These are phyloP conservation scores for Pascua guehoae DNA, from an alignment of 1,284 basidiomycete species.

Conservation along the genomic window DNA sequence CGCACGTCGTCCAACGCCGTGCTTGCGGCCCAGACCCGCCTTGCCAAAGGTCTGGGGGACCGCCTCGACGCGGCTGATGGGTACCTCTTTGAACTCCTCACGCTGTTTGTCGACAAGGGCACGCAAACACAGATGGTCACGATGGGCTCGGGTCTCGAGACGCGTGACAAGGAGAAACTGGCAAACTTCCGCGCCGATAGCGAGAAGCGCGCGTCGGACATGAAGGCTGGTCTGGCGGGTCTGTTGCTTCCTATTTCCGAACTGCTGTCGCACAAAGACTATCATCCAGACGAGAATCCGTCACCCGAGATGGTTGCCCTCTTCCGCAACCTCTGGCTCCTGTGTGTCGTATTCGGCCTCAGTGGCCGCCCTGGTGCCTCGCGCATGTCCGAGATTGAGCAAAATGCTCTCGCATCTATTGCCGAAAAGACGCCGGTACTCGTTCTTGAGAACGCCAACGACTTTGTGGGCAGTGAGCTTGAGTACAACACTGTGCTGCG, in stretches of 20 bases:
- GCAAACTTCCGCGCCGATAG: conserved; percentile 25
- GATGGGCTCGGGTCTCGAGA: conserved; percentile 27
- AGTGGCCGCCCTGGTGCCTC: conserved; percentile 63
- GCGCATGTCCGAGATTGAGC: conserved; percentile 52
- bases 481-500: conserved; percentile 91
- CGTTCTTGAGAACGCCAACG: conserved; percentile 75
- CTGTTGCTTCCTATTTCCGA: conserved; percentile 86
- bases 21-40: conserved; percentile 78
- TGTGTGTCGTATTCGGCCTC: conserved; percentile 64
- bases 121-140: conserved; percentile 80
- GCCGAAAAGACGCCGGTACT: conserved; percentile 83
- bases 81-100: conserved; percentile 80
- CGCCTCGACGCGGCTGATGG: conserved; percentile 70
- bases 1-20: conserved; percentile 83
- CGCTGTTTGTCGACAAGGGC: conserved; percentile 85
- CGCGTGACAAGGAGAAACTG: conserved; percentile 14
- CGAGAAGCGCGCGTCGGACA: conserved; percentile 52
- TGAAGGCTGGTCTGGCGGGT: conserved; percentile 78
- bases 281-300: conserved; percentile 61
- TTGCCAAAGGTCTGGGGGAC: conserved; percentile 68
- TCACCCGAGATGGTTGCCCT: conserved; percentile 67
- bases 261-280: conserved; percentile 71
- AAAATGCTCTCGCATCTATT: conserved; percentile 73
- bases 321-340: conserved; percentile 93
- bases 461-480: conserved; percentile 81